A percentile compares a stretch with the other conserved stretches of the same genome.
phyloP scores from a whole-genome alignment of 208 protist species.

The Trypanosoma melophagium region DNA sequence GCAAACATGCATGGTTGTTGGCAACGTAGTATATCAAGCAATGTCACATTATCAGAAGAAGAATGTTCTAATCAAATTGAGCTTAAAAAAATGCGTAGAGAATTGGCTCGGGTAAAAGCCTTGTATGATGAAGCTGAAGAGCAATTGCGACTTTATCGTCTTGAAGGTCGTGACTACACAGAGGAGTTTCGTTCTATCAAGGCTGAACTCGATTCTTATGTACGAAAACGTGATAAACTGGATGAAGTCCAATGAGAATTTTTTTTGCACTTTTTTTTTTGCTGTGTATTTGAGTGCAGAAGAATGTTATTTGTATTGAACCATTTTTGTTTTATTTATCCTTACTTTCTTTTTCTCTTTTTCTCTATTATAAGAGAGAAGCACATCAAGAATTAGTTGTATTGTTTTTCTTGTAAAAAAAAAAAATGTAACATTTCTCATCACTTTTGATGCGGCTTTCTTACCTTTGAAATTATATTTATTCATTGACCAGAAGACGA shows the following conservation, averaged over 20 bases:
- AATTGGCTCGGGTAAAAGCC: constrained; percentile 42
- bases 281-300: too few species aligned
- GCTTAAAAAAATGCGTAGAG: constrained; percentile 47
- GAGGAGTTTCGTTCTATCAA: constrained; percentile 68
- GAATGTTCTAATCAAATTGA: constrained; percentile 58
- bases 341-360: too few species aligned
- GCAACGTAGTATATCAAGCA: constrained; percentile 58
- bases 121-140: constrained; percentile 50
- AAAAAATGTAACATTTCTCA: too few species aligned
- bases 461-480: too few species aligned
- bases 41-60: constrained; percentile 55
- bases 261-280: too few species aligned
- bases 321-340: too few species aligned
- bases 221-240: constrained; percentile 45
- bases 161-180: constrained; percentile 70
- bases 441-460: too few species aligned
- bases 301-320: too few species aligned
- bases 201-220: constrained; percentile 65
- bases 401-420: too few species aligned
- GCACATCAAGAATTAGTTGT: too few species aligned
- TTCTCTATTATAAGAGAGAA: too few species aligned
- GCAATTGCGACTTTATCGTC: constrained; percentile 74
- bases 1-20: constrained; percentile 87
- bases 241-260: constrained; percentile 7
- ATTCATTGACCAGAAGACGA: too few species aligned